Conservation (phyloP, 2,329 filamentous ascomycete species). For the Bisporella sp. region DNA sequence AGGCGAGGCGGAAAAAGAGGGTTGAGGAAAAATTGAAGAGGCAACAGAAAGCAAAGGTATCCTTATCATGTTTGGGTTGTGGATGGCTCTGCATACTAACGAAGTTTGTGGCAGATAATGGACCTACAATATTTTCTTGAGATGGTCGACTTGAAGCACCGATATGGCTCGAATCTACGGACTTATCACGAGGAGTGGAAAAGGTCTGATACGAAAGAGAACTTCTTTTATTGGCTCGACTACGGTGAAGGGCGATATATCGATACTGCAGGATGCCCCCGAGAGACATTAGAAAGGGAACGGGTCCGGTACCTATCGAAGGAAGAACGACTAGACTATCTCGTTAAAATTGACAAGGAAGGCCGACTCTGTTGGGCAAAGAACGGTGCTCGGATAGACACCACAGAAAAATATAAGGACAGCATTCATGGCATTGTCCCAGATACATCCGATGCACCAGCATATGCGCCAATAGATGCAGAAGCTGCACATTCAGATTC, state of each 20-base stretch:
- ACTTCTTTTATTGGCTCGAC: conserved; percentile 94
- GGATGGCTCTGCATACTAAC: not conserved
- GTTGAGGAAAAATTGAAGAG: conserved; percentile 47
- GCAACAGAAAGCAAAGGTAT: conserved; percentile 54
- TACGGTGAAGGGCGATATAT: conserved; percentile 66
- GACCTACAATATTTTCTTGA: conserved; percentile 77
- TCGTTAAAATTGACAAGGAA: conserved; percentile 67
- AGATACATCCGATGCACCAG: conserved; percentile 50
- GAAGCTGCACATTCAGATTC: conserved; percentile 17
- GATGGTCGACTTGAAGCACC: conserved; percentile 81
- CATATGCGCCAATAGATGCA: conserved; percentile 30
- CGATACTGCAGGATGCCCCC: conserved; percentile 64
- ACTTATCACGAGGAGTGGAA: conserved; percentile 85
- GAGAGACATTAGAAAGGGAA: conserved; percentile 69
- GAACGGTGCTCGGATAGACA: conserved; percentile 71
- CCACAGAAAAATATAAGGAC: conserved; percentile 68
- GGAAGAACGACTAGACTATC: conserved; percentile 75
- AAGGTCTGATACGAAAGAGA: conserved; percentile 66
- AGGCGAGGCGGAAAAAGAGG: conserved; percentile 32
- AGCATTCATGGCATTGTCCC: conserved; percentile 69
- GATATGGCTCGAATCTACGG: conserved; percentile 77
- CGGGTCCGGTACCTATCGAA: conserved; percentile 76
- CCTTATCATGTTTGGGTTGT: not conserved
- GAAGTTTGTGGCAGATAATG: conserved; percentile 52
- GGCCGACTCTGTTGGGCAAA: conserved; percentile 84